These are phyloP conservation scores for Hericium alpestre DNA, from an alignment of 768 basidiomycete species.

Conservation along the genomic window DNA sequence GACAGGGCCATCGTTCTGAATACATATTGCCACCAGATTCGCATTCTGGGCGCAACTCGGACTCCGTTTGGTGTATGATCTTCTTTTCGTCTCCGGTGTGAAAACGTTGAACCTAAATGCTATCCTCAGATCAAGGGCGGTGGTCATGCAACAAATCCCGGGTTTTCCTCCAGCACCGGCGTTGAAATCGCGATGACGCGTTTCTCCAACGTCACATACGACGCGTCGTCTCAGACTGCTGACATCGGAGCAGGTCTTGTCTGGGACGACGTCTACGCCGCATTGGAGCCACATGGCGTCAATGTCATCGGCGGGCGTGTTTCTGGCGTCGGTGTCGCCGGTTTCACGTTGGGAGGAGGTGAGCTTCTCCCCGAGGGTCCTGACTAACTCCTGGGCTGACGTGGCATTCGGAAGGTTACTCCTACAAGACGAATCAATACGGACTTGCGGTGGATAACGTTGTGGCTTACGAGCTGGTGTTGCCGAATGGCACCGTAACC, in stretches of 20 bases:
- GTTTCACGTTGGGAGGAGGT: conserved; percentile 15
- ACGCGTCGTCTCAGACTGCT: conserved; percentile 3
- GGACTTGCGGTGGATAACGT: conserved; percentile 45
- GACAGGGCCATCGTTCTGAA: too few species aligned
- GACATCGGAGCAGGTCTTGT: conserved; percentile 12
- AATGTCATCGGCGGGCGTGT: conserved; percentile 15
- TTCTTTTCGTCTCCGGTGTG: neutral
- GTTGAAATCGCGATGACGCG: conserved; percentile 47
- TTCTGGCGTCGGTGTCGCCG: conserved; percentile 15
- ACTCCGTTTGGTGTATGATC: neutral
- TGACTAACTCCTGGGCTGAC: neutral
- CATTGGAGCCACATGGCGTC: conserved; percentile 7
- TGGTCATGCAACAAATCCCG: conserved; percentile 44
- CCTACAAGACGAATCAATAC: conserved; percentile 46
- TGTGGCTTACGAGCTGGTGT: conserved; percentile 39
- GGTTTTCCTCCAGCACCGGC: conserved; percentile 50
- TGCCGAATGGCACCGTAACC: conserved; percentile 35
- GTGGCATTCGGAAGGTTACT: conserved; percentile 32
- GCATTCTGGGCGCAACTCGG: neutral
- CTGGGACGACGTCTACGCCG: conserved; percentile 16
- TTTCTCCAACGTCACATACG: conserved; percentile 25
- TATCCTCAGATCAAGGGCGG: conserved; percentile 46
- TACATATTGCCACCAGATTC: neutral
- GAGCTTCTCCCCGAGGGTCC: neutral
- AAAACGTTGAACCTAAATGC: neutral